phyloP scores from a whole-genome alignment of 176 grass and related monocot genomes.

The Miscanthus lutarioriparius region DNA sequence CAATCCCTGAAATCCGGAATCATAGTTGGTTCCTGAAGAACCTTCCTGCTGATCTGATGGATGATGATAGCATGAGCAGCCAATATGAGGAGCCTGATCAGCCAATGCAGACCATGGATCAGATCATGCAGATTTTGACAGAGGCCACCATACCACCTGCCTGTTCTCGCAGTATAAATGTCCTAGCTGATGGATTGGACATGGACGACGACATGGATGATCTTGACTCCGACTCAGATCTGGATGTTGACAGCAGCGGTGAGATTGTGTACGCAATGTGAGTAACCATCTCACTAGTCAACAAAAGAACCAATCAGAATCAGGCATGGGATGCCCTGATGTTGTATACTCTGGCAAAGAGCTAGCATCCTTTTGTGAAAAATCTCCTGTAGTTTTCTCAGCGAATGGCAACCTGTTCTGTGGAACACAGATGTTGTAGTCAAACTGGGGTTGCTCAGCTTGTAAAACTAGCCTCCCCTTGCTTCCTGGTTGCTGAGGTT shows the following conservation, averaged over 20 bases:
- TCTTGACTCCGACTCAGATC: constrained; percentile 59
- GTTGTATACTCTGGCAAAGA: constrained; percentile 36
- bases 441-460: constrained; percentile 25
- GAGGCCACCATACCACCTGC: constrained; percentile 76
- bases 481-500: background rate
- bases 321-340: constrained; percentile 35
- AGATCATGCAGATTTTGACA: constrained; percentile 78
- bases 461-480: constrained; percentile 3
- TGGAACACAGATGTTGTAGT: constrained; percentile 26
- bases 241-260: constrained; percentile 75
- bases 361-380: constrained; percentile 41
- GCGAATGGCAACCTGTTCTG: background rate
- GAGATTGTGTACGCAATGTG: constrained; percentile 80
- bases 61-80: constrained; percentile 60
- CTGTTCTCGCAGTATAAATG: constrained; percentile 58
- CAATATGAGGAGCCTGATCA: constrained; percentile 77
- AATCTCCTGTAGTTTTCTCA: constrained; percentile 27
- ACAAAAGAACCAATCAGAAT: constrained; percentile 15
- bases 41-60: constrained; percentile 69
- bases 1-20: constrained; percentile 64
- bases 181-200: constrained; percentile 52
- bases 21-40: constrained; percentile 77
- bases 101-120: constrained; percentile 79
- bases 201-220: constrained; percentile 79
- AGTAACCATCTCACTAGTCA: background rate